Evolutionary conservation across 2,329 filamentous ascomycete species (phyloP).

Genomic region (Knoxdaviesia capensis): DNA sequence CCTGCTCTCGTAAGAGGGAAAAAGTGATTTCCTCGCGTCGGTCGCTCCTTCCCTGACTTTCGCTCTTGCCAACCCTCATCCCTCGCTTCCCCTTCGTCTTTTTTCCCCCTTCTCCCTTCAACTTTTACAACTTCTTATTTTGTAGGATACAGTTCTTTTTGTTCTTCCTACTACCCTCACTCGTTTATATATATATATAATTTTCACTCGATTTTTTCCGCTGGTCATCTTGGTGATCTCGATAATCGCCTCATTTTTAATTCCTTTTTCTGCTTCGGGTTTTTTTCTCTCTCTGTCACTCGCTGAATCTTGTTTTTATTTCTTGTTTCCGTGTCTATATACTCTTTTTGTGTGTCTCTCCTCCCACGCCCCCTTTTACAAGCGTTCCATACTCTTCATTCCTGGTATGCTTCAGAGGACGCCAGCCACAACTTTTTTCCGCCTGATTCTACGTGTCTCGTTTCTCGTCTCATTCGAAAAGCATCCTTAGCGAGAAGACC

Average conservation of each 20-base stretch:
- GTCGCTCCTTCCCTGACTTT: too few species aligned
- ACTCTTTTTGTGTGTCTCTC: too few species aligned
- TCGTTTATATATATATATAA: not conserved
- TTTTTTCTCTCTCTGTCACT: conserved; percentile 1
- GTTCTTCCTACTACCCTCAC: not conserved
- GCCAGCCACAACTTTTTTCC: too few species aligned
- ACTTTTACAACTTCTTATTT: conserved; percentile 5
- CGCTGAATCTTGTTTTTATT: not conserved
- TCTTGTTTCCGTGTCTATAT: conserved; percentile 1
- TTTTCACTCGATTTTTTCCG: not conserved
- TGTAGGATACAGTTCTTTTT: conserved; percentile 1
- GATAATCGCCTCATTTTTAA: not conserved
- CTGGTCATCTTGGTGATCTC: conserved; percentile 1
- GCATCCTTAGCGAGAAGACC: too few species aligned
- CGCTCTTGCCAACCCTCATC: conserved; percentile 1
- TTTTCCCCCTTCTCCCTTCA: conserved; percentile 1
- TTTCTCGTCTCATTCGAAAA: too few species aligned
- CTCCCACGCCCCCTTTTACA: too few species aligned
- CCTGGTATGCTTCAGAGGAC: too few species aligned
- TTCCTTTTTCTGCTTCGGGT: conserved; percentile 1
- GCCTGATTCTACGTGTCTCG: too few species aligned
- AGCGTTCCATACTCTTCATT: too few species aligned
- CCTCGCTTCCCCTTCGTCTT: conserved; percentile 1
- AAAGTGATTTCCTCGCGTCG: too few species aligned
- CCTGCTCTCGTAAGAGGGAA: too few species aligned